Percentiles rank a stretch among this genome's conserved stretches.
Evolutionary conservation across 345 rosid genomes (phyloP).

Genomic region (Streptanthus diversifolius): DNA sequence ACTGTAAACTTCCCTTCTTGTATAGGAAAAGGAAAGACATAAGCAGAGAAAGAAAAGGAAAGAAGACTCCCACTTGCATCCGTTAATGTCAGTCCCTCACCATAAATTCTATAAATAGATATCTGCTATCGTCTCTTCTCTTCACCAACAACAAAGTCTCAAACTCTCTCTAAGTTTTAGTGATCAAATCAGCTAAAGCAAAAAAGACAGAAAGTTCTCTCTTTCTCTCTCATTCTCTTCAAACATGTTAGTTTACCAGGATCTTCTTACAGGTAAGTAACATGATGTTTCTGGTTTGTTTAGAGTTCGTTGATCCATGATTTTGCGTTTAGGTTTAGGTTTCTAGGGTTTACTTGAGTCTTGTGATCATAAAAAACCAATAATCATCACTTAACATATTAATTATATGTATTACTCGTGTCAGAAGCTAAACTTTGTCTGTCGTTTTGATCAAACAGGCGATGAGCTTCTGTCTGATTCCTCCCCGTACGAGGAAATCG

Average conservation of each 20-base stretch:
- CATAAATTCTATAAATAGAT: slow-evolving; percentile 11
- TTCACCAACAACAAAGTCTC: neutral
- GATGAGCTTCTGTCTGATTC: slow-evolving; percentile 95
- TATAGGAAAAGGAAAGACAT: neutral
- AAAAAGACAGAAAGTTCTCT: neutral
- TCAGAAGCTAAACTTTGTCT: slow-evolving; percentile 7
- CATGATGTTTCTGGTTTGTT: neutral
- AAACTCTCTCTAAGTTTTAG: neutral
- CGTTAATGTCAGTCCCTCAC: neutral
- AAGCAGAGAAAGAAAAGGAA: slow-evolving; percentile 4
- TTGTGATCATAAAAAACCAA: neutral
- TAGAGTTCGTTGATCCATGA: neutral
- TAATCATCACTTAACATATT: neutral
- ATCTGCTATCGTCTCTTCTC: neutral
- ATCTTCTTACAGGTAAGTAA: slow-evolving; percentile 50
- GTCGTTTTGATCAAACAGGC: slow-evolving; percentile 30
- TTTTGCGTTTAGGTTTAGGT: neutral
- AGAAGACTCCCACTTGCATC: neutral
- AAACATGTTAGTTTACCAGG: slow-evolving; percentile 76
- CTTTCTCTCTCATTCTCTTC: neutral
- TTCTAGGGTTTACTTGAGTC: neutral
- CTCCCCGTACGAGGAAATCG: slow-evolving; percentile 67
- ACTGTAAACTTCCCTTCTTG: neutral
- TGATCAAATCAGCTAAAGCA: neutral
- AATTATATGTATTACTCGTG: neutral